Evolutionary conservation across 345 rosid species (phyloP).

Genomic region (Aethionema arabicum): DNA sequence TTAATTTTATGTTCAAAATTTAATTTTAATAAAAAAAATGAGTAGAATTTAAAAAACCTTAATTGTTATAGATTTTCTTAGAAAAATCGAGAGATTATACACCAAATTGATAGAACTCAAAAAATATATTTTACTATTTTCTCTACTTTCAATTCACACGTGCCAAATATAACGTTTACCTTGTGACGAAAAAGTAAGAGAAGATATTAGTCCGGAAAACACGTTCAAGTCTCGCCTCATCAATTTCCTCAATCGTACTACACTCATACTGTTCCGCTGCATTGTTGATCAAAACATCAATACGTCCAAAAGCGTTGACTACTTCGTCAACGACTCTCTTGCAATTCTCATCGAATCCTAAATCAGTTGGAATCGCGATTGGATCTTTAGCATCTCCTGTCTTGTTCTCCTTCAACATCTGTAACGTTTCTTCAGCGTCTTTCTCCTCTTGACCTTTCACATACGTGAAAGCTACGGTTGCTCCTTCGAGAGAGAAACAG

Average conservation of each 20-base stretch:
- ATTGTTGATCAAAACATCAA: slow-evolving; percentile 70
- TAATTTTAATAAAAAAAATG: too few species aligned
- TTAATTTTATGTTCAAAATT: too few species aligned
- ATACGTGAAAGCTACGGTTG: slow-evolving; percentile 75
- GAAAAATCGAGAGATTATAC: too few species aligned
- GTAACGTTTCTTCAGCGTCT: slow-evolving; percentile 59
- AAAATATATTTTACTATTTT: background rate
- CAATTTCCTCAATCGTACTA: slow-evolving; percentile 56
- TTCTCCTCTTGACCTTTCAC: slow-evolving; percentile 66
- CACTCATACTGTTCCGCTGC: slow-evolving; percentile 63
- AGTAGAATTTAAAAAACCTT: too few species aligned
- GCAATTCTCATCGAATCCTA: slow-evolving; percentile 69
- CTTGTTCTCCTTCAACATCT: slow-evolving; percentile 47
- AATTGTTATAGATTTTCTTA: too few species aligned
- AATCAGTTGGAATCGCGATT: slow-evolving; percentile 49
- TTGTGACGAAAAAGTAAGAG: slow-evolving; percentile 59
- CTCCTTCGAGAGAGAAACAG: slow-evolving; percentile 58
- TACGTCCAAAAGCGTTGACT: slow-evolving; percentile 49
- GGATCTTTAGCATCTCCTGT: slow-evolving; percentile 56
- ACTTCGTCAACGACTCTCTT: slow-evolving; percentile 65
- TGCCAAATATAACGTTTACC: slow-evolving; percentile 35
- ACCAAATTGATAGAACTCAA: background rate
- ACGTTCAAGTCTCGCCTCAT: slow-evolving; percentile 65
- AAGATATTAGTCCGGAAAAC: slow-evolving; percentile 73
- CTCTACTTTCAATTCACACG: background rate